phyloP scores from a whole-genome alignment of 495 filamentous ascomycete genomes.

The Tetracladium setigerum region DNA sequence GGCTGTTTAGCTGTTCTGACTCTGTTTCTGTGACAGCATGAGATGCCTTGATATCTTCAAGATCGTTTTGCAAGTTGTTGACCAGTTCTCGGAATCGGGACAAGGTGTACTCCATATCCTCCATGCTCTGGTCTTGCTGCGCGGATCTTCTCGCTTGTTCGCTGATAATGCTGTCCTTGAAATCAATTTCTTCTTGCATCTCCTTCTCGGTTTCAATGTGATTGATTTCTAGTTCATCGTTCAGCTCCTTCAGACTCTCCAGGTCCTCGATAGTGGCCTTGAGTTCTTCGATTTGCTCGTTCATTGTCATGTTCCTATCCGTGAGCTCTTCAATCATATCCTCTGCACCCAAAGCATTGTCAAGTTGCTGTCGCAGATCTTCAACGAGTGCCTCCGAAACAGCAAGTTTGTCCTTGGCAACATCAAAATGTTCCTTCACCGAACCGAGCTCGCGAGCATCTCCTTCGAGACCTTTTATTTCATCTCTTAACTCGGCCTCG shows the following conservation, averaged over 20 bases:
- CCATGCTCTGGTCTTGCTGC: conserved; percentile 66
- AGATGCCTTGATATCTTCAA: conserved; percentile 85
- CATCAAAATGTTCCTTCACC: conserved; percentile 63
- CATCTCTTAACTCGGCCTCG: conserved; percentile 68
- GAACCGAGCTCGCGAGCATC: conserved; percentile 66
- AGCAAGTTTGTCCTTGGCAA: conserved; percentile 61
- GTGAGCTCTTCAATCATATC: conserved; percentile 90
- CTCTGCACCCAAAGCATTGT: conserved; percentile 78
- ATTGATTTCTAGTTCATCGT: conserved; percentile 89
- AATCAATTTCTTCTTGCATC: conserved; percentile 86
- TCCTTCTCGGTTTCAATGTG: conserved; percentile 90
- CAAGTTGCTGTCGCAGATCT: conserved; percentile 84
- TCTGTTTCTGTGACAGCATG: conserved; percentile 89
- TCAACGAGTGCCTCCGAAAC: conserved; percentile 71
- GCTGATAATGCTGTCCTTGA: conserved; percentile 64
- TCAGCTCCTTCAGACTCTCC: conserved; percentile 80
- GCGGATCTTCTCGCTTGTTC: conserved; percentile 62
- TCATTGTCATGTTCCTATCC: conserved; percentile 72
- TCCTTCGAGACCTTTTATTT: conserved; percentile 71
- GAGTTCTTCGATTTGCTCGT: conserved; percentile 77
- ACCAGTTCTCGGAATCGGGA: conserved; percentile 84
- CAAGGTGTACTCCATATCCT: conserved; percentile 85
- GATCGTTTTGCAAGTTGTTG: conserved; percentile 72
- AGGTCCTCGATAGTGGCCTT: conserved; percentile 75
- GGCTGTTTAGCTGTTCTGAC: conserved; percentile 73